These are phyloP conservation scores for Smallanthus sonchifolius DNA, from an alignment of 129 eudicot species.

Conservation along the genomic window DNA sequence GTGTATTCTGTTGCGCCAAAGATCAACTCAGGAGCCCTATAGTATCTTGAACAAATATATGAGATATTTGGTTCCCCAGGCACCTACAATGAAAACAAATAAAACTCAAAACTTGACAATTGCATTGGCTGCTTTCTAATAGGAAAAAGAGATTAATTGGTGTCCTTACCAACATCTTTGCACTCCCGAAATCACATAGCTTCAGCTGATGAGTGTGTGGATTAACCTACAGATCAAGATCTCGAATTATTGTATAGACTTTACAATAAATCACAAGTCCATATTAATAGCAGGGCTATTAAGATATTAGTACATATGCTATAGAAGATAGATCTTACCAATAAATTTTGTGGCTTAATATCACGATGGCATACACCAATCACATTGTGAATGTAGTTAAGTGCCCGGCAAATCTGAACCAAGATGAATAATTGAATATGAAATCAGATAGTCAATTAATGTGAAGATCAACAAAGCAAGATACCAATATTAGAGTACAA, in stretches of 20 bases:
- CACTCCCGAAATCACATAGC: slow-evolving; percentile 95
- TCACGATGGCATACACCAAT: slow-evolving; percentile 97
- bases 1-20: slow-evolving; percentile 98
- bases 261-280: not conserved
- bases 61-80: slow-evolving; percentile 97
- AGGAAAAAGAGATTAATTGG: not conserved
- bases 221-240: slow-evolving; percentile 58
- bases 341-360: slow-evolving; percentile 87
- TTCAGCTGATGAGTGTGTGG: slow-evolving; percentile 93
- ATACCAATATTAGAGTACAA: not conserved
- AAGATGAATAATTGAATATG: not conserved
- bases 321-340: slow-evolving; percentile 46
- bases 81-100: slow-evolving; percentile 38
- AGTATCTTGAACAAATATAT: slow-evolving; percentile 88
- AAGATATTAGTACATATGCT: not conserved
- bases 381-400: slow-evolving; percentile 80
- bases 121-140: not conserved
- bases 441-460: not conserved
- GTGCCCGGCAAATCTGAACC: slow-evolving; percentile 81
- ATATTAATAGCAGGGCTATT: not conserved
- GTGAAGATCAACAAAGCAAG: not conserved
- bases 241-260: slow-evolving; percentile 12
- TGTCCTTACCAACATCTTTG: slow-evolving; percentile 77
- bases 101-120: slow-evolving; percentile 3
- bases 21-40: slow-evolving; percentile 89